These are phyloP conservation scores for Medicago arabica DNA, from an alignment of 306 rosid species.

Conservation along the genomic window DNA sequence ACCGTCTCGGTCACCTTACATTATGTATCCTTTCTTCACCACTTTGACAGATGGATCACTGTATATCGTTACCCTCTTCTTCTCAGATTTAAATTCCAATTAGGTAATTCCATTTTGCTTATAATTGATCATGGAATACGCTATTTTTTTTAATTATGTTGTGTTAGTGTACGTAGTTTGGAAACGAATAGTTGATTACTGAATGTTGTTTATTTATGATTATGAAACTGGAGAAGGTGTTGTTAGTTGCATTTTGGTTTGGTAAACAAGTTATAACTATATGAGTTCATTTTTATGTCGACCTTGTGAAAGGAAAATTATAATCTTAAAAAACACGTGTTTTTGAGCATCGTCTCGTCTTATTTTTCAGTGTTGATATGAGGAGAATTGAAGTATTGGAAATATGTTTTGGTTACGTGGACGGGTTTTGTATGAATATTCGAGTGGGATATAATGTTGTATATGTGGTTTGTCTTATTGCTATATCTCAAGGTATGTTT, in stretches of 20 bases:
- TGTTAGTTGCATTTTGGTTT: conserved; percentile 19
- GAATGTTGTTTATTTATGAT: conserved; percentile 10
- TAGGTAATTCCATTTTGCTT: no score
- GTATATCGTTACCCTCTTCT: no score
- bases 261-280: neutral
- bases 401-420: neutral
- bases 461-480: conserved; percentile 25
- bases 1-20: no score
- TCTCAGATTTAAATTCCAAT: no score
- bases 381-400: neutral
- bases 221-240: conserved; percentile 1
- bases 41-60: no score
- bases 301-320: neutral
- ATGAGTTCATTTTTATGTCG: conserved; percentile 4
- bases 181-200: conserved; percentile 8
- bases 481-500: no score
- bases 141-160: neutral
- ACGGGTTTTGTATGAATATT: conserved; percentile 18
- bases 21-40: no score
- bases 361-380: neutral
- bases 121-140: neutral
- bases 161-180: neutral
- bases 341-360: neutral
- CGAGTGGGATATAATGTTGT: conserved; percentile 7
- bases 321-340: no score